Evolutionary conservation across 768 basidiomycete genomes (phyloP), one percentile per base, ranked within the genome.

Genomic region (Psilocybe cyanescens): DNA sequence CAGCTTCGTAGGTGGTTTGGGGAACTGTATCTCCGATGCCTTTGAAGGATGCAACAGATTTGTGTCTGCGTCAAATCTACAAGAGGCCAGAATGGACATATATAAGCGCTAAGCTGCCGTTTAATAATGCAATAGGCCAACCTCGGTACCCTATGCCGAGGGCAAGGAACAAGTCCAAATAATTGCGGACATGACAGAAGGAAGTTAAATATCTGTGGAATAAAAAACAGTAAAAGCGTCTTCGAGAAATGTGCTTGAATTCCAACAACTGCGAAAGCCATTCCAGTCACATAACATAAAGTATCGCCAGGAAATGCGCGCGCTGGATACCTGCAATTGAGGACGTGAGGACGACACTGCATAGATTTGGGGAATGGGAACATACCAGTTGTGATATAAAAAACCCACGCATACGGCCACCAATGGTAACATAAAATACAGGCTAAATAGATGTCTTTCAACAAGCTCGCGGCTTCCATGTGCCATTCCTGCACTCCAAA

Each of bases 151-250:
- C 97, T 86, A 76, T 99, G 97, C 52, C 97, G 81, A 4, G 97
- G 97, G 72, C 96, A 98, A 0, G 92, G 90, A 12, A 99, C 92
- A 16, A 99, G 76, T 1, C 94, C 93, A 70, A 99, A 98, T 2
- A 99, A 78, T 71, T 99, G 97, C 9, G 97, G 97, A 67, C 90
- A 92, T 11, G 95, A 97, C 41, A 98, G 80, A 53, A 99, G 57
- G 71, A 99, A 99, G 74, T 99, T 99, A 86, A 98, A 95, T 64
- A 97, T 91, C 73, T 99, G 97, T 3, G 97, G 97, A 51, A 99
- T 83, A 79, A 99, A 99, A 81, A 99, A 99, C 28, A 99, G 79
- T 59, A 98, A 83, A 8, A 99, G 79, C 0, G 97, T 99, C 77
- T 99, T 99, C 56, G 94, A 94, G 75, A 95, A 98, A 74, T 99